phyloP scores from a whole-genome alignment of 2,329 filamentous ascomycete genomes.

The Alternaria brassicae region DNA sequence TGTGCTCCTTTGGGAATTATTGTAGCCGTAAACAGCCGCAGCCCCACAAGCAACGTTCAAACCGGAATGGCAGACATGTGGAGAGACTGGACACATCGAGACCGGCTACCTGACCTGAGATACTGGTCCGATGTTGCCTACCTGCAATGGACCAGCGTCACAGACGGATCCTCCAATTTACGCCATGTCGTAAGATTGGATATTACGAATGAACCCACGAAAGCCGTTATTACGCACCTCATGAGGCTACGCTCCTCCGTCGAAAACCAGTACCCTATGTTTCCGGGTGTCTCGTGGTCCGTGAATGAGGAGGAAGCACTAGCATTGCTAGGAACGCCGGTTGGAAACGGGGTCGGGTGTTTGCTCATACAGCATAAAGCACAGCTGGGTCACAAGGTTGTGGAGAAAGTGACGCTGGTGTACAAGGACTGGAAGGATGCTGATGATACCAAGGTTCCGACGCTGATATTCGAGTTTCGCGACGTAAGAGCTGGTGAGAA shows the following conservation, averaged over 20 bases:
- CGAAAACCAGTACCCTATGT: neutral
- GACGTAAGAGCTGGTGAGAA: neutral
- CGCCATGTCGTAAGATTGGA: conserved; percentile 1
- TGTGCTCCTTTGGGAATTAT: neutral
- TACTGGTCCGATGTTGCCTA: conserved; percentile 12
- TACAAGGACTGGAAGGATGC: neutral
- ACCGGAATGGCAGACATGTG: neutral
- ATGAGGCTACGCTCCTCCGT: neutral
- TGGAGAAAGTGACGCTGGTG: conserved; percentile 4
- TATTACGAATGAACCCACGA: neutral
- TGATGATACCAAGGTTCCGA: neutral
- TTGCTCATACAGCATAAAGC: conserved; percentile 14
- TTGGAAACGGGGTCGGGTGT: conserved; percentile 17
- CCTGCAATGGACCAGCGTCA: conserved; percentile 7
- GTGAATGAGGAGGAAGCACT: neutral
- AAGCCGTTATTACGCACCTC: neutral
- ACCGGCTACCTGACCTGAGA: neutral
- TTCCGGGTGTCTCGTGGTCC: neutral
- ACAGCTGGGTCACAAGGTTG: conserved; percentile 10
- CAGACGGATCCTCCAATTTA: neutral
- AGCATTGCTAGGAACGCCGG: conserved; percentile 14
- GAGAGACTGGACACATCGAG: neutral
- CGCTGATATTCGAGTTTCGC: neutral
- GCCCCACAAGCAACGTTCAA: neutral
- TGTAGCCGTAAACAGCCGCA: neutral